Conservation (phyloP, 140 eudicot genomes). For the Cichorium intybus region DNA sequence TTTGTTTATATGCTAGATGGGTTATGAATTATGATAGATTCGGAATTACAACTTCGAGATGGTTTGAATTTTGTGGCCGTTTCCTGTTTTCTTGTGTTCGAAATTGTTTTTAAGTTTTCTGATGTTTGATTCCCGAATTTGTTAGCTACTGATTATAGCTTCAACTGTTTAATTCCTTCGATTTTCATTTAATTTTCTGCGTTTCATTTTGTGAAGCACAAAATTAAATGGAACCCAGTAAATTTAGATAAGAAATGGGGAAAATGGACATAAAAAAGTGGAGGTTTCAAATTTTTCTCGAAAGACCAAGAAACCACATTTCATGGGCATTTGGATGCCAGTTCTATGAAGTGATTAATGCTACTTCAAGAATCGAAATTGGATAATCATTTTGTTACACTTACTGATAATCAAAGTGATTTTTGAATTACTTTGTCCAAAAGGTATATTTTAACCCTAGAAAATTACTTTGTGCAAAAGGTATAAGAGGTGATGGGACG, state of each 20-base stretch:
- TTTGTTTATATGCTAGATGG: background rate
- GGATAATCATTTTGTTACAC: background rate
- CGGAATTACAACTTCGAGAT: conserved; percentile 1
- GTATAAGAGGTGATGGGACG: too few relatives aligned
- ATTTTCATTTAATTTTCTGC: background rate
- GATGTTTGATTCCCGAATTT: background rate
- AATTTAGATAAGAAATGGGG: background rate
- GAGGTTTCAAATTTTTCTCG: background rate
- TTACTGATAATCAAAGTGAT: background rate
- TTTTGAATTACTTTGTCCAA: background rate
- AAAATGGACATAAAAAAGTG: background rate
- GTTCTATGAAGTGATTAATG: too few relatives aligned
- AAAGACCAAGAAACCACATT: background rate
- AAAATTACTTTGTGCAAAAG: too few relatives aligned
- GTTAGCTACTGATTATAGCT: conserved; percentile 5
- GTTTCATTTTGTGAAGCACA: background rate
- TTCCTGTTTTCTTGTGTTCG: background rate
- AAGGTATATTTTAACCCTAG: background rate
- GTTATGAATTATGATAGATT: conserved; percentile 12
- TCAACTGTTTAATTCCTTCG: background rate
- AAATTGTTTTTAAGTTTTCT: background rate
- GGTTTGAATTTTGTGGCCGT: background rate
- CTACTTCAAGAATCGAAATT: background rate
- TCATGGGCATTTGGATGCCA: too few relatives aligned
- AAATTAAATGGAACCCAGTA: background rate